Evolutionary conservation across 257 asterid species (phyloP), one percentile per base, ranked within the genome.

Genomic region (Solanum pinnatisectum): DNA sequence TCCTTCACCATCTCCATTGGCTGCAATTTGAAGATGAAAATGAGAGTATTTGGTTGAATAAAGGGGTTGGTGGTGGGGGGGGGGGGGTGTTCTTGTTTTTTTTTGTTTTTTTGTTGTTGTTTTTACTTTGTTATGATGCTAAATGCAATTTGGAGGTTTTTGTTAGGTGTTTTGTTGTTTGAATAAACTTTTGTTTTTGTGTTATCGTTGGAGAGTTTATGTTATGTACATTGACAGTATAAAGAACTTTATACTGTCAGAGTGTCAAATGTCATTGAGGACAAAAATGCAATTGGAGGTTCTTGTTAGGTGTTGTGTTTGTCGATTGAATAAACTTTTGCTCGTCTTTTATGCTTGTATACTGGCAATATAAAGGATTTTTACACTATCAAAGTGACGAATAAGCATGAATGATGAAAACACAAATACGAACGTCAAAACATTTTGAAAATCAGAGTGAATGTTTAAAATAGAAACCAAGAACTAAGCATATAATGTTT

Each of bases 1-100:
- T 81, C 85, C 67, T 16, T 8, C 68, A 46, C 68, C 42, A 81
- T 81, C 85, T 10, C 85, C 85, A 79, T 0, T 14, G 10, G 60
- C 18, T 30, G 85, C 68, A 46, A 81, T 30, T 81, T 81, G 85
- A 81, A 81, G 85, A 79, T 79, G 85, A 46, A 25, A 42, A 18
- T 42, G 37, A 78, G n/a, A 42, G 84, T 40, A 42, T 42, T 44
- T 78, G 39, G 65, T 14, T 14, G 39, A 4, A 27, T 27, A 14
- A n/a, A 2, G 39, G 79, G 42, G 42, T 16, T 33, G 42, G n/a
- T 1, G 23, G 77, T 1, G 39, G 76, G 42, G 25, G 8, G 5
- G 11, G 37, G 23, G 0, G 23, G 63, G 63, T 16, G 60, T 49
- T 49, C 9, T 52, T 16, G 9, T 6, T 15, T 16, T 6, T 16